These are phyloP conservation scores for Neurospora sp. DNA, from an alignment of 495 filamentous ascomycete genomes.

Conservation along the genomic window DNA sequence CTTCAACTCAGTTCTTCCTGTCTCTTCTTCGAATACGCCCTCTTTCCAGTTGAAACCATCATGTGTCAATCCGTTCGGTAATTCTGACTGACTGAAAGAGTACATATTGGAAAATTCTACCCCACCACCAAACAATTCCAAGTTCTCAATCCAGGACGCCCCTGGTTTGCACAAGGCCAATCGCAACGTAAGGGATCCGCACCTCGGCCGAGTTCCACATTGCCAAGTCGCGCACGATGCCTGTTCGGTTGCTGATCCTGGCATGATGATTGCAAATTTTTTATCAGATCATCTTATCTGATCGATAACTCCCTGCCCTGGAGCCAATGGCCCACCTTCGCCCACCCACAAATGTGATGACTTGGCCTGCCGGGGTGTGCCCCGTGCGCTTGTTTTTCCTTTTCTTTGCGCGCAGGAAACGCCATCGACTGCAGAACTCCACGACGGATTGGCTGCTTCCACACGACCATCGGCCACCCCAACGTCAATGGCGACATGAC, in stretches of 20 bases:
- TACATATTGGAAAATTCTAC: not conserved
- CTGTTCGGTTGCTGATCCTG: not conserved
- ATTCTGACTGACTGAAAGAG: not conserved
- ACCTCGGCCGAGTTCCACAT: not conserved
- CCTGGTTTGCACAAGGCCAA: not conserved
- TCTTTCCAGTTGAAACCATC: not conserved
- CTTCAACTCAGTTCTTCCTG: not conserved
- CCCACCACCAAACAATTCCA: not conserved
- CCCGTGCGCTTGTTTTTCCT: not conserved
- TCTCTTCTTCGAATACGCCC: not conserved
- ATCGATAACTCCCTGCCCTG: slow-evolving; percentile 1
- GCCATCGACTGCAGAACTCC: not conserved
- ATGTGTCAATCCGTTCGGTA: not conserved
- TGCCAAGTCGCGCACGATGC: not conserved
- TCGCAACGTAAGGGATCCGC: not conserved
- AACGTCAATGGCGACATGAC: not conserved
- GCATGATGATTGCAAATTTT: slow-evolving; percentile 1
- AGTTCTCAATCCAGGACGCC: not conserved
- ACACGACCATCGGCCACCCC: not conserved
- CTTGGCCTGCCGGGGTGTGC: not conserved
- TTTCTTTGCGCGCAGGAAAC: not conserved
- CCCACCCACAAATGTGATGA: not conserved
- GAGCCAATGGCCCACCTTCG: not conserved
- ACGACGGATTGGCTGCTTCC: not conserved
- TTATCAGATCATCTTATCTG: slow-evolving; percentile 13